Conservation (phyloP, 2,329 filamentous ascomycete species). For the Albophoma yamanashiensis region DNA sequence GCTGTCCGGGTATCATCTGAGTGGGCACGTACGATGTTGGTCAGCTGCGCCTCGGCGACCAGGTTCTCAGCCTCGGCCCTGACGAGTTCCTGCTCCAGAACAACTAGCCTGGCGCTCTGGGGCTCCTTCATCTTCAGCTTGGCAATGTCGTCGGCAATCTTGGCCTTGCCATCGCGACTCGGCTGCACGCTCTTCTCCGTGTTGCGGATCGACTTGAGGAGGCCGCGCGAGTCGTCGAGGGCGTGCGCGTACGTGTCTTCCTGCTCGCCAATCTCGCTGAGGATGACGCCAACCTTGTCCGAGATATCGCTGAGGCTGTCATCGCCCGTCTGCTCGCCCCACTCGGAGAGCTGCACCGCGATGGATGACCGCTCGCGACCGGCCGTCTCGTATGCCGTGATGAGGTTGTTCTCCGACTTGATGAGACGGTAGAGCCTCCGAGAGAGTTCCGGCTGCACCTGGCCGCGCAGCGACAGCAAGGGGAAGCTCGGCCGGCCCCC, state of each 20-base stretch:
- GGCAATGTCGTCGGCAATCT: slow-evolving; percentile 87
- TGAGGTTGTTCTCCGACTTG: slow-evolving; percentile 87
- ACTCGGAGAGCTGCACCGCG: slow-evolving; percentile 85
- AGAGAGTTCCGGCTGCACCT: slow-evolving; percentile 77
- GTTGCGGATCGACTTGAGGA: slow-evolving; percentile 88
- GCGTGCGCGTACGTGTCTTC: slow-evolving; percentile 81
- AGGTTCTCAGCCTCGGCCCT: slow-evolving; percentile 91
- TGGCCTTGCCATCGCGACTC: slow-evolving; percentile 73
- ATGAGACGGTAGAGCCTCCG: slow-evolving; percentile 85
- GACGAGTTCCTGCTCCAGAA: slow-evolving; percentile 91
- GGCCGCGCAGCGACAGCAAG: slow-evolving; percentile 75
- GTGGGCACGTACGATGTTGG: slow-evolving; percentile 64
- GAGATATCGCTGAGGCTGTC: slow-evolving; percentile 81
- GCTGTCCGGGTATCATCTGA: background rate
- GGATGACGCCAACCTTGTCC: slow-evolving; percentile 88
- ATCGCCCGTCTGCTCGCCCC: slow-evolving; percentile 87
- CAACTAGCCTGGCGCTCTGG: slow-evolving; percentile 67
- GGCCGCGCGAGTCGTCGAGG: slow-evolving; percentile 70
- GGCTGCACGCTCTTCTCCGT: slow-evolving; percentile 94
- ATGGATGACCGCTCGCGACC: slow-evolving; percentile 76
- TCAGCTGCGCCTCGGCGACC: slow-evolving; percentile 92
- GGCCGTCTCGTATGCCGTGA: slow-evolving; percentile 73
- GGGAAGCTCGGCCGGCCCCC: slow-evolving; percentile 62
- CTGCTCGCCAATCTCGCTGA: slow-evolving; percentile 88
- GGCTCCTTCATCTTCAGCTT: slow-evolving; percentile 89